A percentile compares a stretch with the other conserved stretches of the same genome.
Conservation (phyloP, 1,284 basidiomycete species). For the Sanghuangporus weigelae region DNA sequence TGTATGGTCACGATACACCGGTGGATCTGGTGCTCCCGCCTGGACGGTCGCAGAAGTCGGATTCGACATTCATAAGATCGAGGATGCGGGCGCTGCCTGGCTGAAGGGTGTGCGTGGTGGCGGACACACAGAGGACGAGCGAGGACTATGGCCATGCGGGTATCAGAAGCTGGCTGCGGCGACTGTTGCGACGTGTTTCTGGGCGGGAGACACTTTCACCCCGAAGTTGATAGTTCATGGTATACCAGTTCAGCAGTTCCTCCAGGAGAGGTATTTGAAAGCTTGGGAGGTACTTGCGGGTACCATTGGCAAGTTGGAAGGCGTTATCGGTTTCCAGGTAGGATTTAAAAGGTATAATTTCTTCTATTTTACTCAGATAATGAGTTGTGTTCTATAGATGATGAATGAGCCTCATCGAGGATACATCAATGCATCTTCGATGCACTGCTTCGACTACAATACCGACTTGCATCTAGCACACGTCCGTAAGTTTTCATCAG, state of each 20-base stretch:
- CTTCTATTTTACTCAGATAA: neutral
- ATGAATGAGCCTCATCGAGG: slow-evolving; percentile 98
- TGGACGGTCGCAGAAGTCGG: slow-evolving; percentile 86
- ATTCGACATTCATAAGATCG: slow-evolving; percentile 72
- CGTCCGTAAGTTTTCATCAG: slow-evolving; percentile 53
- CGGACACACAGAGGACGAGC: slow-evolving; percentile 62
- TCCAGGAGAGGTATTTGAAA: slow-evolving; percentile 80
- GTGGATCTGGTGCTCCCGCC: slow-evolving; percentile 88
- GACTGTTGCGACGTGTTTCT: slow-evolving; percentile 89
- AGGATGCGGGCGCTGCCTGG: slow-evolving; percentile 82
- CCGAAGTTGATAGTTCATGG: slow-evolving; percentile 63
- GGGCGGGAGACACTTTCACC: slow-evolving; percentile 83
- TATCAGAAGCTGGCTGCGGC: slow-evolving; percentile 87
- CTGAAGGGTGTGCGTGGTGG: slow-evolving; percentile 73
- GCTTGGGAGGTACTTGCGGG: slow-evolving; percentile 71
- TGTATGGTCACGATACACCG: slow-evolving; percentile 93
- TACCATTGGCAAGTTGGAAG: slow-evolving; percentile 68
- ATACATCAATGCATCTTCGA: slow-evolving; percentile 78
- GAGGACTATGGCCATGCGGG: slow-evolving; percentile 86
- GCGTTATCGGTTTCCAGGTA: slow-evolving; percentile 88
- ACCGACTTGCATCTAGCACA: slow-evolving; percentile 88
- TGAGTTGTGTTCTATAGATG: slow-evolving; percentile 41
- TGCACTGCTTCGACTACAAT: slow-evolving; percentile 88
- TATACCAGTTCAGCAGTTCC: slow-evolving; percentile 72
- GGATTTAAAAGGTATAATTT: slow-evolving; percentile 16